Base-by-base conservation (phyloP, 73 alveolate genomes). In the Symbiodinium pilosum region DNA sequence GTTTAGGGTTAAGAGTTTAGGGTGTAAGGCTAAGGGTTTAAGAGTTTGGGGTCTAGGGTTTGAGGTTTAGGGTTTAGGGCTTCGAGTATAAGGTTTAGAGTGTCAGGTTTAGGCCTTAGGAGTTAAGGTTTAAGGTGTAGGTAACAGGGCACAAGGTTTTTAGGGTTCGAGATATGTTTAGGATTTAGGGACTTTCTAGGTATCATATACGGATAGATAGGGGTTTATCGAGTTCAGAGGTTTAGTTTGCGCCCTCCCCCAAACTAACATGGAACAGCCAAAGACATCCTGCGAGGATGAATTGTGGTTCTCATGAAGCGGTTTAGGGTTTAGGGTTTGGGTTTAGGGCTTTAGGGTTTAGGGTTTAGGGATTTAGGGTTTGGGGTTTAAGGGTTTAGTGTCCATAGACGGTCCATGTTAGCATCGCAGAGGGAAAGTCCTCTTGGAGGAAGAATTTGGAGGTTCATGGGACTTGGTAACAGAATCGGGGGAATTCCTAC, bases 361-460 rank as follows among this genome's bases (percentile, higher is more conserved):
- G 75, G 75, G 40, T 56, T 56, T 56, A 56, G 75, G 75, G 75
- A 16, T 56, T 56, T 56, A 56, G 75, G 75, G 75, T 56, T 56
- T 56, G 0, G 38, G 75, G 68, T 51, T 51, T n/a, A 1, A 51
- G 68, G 68, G 68, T 47, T 11, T 16, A 47, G 16, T 7, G 64
- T n/a, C n/a, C n/a, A n/a, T n/a, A n/a, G n/a, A n/a, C n/a, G n/a
- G n/a, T n/a, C n/a, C n/a, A n/a, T n/a, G n/a, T n/a, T n/a, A n/a
- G n/a, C n/a, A n/a, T n/a, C n/a, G n/a, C n/a, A n/a, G n/a, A n/a
- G n/a, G n/a, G n/a, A n/a, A n/a, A n/a, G n/a, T n/a, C n/a, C n/a
- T n/a, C n/a, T n/a, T n/a, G n/a, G n/a, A n/a, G n/a, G n/a, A n/a
- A n/a, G n/a, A n/a, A n/a, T n/a, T n/a, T n/a, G n/a, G n/a, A n/a